Percentiles rank a stretch among this genome's conserved stretches.
phyloP scores from a whole-genome alignment of 495 filamentous ascomycete genomes.

The Lasiosphaeria miniovina region DNA sequence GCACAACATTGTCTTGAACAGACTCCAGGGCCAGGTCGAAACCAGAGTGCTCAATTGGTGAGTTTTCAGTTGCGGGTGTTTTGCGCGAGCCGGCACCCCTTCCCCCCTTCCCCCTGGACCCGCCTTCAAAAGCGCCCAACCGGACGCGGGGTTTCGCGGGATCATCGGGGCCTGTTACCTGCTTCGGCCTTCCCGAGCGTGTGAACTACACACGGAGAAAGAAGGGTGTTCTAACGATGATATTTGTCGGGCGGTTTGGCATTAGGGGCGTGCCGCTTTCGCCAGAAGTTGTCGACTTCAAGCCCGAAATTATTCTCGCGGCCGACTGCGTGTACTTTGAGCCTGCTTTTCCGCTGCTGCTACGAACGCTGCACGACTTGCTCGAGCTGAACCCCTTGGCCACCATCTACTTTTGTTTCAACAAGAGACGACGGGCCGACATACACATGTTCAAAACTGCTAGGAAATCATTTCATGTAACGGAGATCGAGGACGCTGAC shows the following conservation, averaged over 20 bases:
- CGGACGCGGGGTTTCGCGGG: conserved; percentile 6
- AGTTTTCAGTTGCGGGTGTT: conserved; percentile 9
- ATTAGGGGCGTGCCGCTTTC: conserved; percentile 56
- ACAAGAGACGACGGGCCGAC: conserved; percentile 77
- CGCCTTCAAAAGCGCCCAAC: background rate
- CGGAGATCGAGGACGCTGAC: conserved; percentile 62
- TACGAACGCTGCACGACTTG: conserved; percentile 69
- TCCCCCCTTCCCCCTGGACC: background rate
- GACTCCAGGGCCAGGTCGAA: conserved; percentile 56
- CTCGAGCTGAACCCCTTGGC: conserved; percentile 52
- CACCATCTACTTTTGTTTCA: conserved; percentile 91
- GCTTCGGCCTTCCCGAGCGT: background rate
- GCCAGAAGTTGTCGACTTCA: conserved; percentile 39
- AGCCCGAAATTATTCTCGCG: conserved; percentile 79
- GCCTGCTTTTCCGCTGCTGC: conserved; percentile 83
- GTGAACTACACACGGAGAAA: conserved; percentile 3
- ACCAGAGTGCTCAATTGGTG: conserved; percentile 75
- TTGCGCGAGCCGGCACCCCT: background rate
- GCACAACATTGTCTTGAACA: conserved; percentile 78
- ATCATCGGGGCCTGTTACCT: background rate
- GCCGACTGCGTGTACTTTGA: conserved; percentile 98
- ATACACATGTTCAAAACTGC: conserved; percentile 67
- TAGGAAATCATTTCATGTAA: conserved; percentile 60
- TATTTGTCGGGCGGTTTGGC: background rate
- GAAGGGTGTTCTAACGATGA: conserved; percentile 23